These are phyloP conservation scores for Globisporangium nagaii DNA, from an alignment of 352 stramenopile genomes.

Conservation along the genomic window DNA sequence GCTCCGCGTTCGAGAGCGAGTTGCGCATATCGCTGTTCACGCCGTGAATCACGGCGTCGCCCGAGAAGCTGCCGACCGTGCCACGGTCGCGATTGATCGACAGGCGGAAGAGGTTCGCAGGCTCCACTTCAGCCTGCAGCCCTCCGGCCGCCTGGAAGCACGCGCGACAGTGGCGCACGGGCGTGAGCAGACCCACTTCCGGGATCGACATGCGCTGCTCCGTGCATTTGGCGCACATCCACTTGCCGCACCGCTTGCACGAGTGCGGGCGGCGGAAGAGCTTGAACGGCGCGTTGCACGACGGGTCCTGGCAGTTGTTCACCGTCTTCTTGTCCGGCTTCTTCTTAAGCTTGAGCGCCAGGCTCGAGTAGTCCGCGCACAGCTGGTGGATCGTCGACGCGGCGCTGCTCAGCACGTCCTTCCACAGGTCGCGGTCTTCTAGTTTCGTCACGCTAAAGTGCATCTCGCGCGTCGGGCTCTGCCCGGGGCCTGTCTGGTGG, in stretches of 20 bases:
- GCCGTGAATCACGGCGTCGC: constrained; percentile 10
- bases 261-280: constrained; percentile 76
- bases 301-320: constrained; percentile 67
- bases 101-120: constrained; percentile 58
- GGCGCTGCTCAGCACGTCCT: constrained; percentile 56
- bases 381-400: constrained; percentile 62
- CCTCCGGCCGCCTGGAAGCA: constrained; percentile 75
- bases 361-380: constrained; percentile 53
- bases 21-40: constrained; percentile 18
- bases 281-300: constrained; percentile 73
- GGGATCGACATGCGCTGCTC: constrained; percentile 76
- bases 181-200: constrained; percentile 67
- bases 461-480: constrained; percentile 57
- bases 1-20: constrained; percentile 56
- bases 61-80: constrained; percentile 3
- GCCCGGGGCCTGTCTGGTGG: constrained; percentile 46
- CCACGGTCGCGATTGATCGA: background rate
- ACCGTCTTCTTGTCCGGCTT: constrained; percentile 82
- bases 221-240: constrained; percentile 83
- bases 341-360: constrained; percentile 62
- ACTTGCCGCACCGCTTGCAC: constrained; percentile 82
- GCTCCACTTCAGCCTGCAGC: constrained; percentile 54
- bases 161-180: constrained; percentile 70
- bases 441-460: constrained; percentile 85
- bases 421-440: constrained; percentile 79